Evolutionary conservation across 345 rosid genomes (phyloP), one percentile per base, ranked within the genome.

Genomic region (Zanthoxylum bungeanum): DNA sequence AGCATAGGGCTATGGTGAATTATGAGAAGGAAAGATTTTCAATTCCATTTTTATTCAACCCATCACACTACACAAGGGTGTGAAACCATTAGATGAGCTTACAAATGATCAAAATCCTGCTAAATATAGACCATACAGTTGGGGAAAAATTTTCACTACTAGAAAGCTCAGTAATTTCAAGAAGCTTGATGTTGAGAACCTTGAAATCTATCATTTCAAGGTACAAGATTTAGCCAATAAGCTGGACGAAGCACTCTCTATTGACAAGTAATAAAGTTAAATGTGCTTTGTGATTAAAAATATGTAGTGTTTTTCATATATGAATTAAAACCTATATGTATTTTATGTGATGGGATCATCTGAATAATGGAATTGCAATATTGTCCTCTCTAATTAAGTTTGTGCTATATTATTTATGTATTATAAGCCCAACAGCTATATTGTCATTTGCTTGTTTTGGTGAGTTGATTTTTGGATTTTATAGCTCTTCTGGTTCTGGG

Each of bases 1-100:
- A 86, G 72, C 87, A 83, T 49, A 79, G 84, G 56, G 87, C 72
- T 7, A 67, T 72, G 69, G 86, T 82, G 78, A 84, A 84, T 69
- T 57, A 78, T 12, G 75, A 80, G 44, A 76, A 55, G 70, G 86
- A 84, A 77, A 84, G 90, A 44, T 80, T 80, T 75, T 80, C 90
- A 0, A 52, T 82, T 46, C 85, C 87, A 0, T 82, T 49, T 30
- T 84, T 84, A 83, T 75, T 86, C 66, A 36, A 6, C 70, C 86
- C 86, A 1, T 52, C 86, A 5, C 83, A 80, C 68, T 60, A 65
- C 40, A 77, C 77, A 14, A 19, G 11, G n/a, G 79, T n/a, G n/a
- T 84, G 51, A 10, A 37, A 47, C 47, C 30, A 22, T 37, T 61
- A 4, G 64, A 59, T 34, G 76, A 76, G 53, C 9, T 52, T 70